Evolutionary conservation across 176 grass and related monocot genomes (phyloP).

Genomic region (Elymus sibiricus): DNA sequence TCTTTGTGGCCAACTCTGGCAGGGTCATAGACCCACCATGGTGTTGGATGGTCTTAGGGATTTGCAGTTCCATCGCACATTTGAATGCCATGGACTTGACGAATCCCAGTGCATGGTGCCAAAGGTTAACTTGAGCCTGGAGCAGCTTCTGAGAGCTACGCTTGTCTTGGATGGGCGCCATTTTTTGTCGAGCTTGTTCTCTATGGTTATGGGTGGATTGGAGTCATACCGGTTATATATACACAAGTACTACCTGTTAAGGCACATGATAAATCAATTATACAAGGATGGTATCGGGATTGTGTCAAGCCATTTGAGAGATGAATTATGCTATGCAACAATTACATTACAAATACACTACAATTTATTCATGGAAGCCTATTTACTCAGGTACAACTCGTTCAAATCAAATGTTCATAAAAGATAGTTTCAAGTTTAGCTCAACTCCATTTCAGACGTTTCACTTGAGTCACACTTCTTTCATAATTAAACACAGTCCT

Average conservation of each 20-base stretch:
- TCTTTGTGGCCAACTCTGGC: conserved; percentile 7
- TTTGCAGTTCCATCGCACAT: conserved; percentile 45
- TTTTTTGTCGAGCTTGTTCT: not conserved
- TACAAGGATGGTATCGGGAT: not conserved
- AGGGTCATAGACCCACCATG: conserved; percentile 20
- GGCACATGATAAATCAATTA: not conserved
- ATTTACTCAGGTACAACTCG: too few species aligned
- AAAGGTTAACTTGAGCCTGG: conserved; percentile 30
- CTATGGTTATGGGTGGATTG: not conserved
- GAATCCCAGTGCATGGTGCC: conserved; percentile 31
- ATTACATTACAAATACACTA: too few species aligned
- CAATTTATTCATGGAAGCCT: too few species aligned
- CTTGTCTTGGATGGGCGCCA: not conserved
- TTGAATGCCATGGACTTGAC: conserved; percentile 41
- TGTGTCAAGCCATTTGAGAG: not conserved
- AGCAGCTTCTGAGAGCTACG: conserved; percentile 14
- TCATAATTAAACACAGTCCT: not conserved
- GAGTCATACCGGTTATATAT: not conserved
- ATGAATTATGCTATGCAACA: not conserved
- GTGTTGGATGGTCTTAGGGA: conserved; percentile 41
- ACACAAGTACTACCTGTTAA: not conserved
- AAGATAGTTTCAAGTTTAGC: not conserved
- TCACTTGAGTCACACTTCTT: not conserved
- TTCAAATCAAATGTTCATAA: not conserved
- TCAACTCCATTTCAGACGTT: not conserved